Percentiles rank a stretch among this genome's conserved stretches.
Conservation (phyloP, 2,329 filamentous ascomycete species). For the Cercospora sp. region DNA sequence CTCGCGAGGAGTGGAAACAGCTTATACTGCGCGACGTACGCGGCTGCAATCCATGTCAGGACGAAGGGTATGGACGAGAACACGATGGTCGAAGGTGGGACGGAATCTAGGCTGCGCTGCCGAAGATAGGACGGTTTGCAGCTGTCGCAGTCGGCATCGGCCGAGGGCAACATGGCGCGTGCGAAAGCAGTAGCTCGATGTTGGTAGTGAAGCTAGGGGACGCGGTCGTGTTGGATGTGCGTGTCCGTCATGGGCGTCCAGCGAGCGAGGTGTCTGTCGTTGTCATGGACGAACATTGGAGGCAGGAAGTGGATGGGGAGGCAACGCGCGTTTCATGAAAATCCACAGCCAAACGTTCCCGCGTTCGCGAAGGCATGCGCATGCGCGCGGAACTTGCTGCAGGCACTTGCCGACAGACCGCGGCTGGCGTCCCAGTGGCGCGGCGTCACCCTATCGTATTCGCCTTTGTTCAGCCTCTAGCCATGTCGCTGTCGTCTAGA, state of each 20-base stretch:
- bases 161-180: conserved; percentile 37
- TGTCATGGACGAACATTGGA: neutral
- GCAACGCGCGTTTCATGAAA: conserved; percentile 2
- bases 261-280: neutral
- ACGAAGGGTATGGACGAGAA: conserved; percentile 69
- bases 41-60: conserved; percentile 66
- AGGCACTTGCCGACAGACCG: conserved; percentile 1
- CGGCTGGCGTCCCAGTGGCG: neutral
- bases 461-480: neutral
- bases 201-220: conserved; percentile 4
- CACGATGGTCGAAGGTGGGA: conserved; percentile 52
- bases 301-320: neutral
- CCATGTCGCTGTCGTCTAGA: neutral
- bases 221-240: neutral
- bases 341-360: neutral
- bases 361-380: conserved; percentile 1
- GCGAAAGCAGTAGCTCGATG: conserved; percentile 7
- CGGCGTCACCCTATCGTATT: neutral
- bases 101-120: conserved; percentile 45
- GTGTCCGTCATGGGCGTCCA: conserved; percentile 2
- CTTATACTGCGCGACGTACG: conserved; percentile 62
- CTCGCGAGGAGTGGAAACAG: conserved; percentile 72
- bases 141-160: conserved; percentile 56
- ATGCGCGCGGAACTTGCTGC: neutral
- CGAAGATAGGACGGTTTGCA: conserved; percentile 55